Evolutionary conservation across 805 yeast species (phyloP).

Genomic region (Candida vartiovaarae): DNA sequence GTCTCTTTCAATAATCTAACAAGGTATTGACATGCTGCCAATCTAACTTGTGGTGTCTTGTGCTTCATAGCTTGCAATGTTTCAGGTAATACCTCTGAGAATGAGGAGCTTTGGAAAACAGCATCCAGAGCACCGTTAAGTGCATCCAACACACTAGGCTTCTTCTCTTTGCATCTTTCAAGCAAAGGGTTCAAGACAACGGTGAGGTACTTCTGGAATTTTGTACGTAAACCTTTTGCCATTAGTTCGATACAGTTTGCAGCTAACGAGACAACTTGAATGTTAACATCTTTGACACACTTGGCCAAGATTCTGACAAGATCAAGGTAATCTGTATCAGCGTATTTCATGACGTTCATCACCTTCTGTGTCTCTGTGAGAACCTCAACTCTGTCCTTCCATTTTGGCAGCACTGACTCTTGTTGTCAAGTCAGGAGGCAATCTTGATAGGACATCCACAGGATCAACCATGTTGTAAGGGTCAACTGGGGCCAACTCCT

Average conservation of each 20-base stretch:
- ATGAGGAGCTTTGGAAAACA: constrained; percentile 44
- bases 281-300: constrained; percentile 80
- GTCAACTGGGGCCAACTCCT: constrained; percentile 34
- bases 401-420: constrained; percentile 58
- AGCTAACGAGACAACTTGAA: constrained; percentile 77
- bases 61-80: constrained; percentile 54
- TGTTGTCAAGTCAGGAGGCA: constrained; percentile 56
- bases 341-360: constrained; percentile 47
- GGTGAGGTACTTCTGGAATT: constrained; percentile 47
- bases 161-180: constrained; percentile 86
- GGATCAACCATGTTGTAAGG: constrained; percentile 69
- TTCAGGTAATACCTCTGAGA: constrained; percentile 52
- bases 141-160: constrained; percentile 67
- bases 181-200: constrained; percentile 54
- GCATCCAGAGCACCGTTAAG: constrained; percentile 61
- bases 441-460: constrained; percentile 52
- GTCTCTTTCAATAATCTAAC: constrained; percentile 55
- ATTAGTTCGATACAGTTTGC: constrained; percentile 56
- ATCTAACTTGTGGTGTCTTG: constrained; percentile 77
- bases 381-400: constrained; percentile 91
- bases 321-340: constrained; percentile 57
- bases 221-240: constrained; percentile 56
- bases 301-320: constrained; percentile 60
- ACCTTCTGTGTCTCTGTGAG: constrained; percentile 52
- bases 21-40: constrained; percentile 61